Base-by-base conservation (phyloP, 2,329 filamentous ascomycete species). In the Venturiaceae sp. region DNA sequence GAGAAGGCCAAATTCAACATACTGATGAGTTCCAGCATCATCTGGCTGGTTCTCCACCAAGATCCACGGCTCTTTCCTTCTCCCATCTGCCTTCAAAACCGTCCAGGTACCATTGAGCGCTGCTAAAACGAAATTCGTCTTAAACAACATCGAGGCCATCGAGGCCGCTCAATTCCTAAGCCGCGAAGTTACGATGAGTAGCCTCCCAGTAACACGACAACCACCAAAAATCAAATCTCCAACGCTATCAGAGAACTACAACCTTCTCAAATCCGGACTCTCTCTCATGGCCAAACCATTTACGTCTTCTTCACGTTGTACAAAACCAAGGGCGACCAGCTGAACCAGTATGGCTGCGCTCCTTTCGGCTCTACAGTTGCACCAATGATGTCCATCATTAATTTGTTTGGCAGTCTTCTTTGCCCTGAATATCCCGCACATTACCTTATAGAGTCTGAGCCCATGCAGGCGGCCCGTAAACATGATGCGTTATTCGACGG, bases 351-450 rank as follows among this genome's bases (percentile, higher is more conserved):
- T 33, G 69, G 69, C 32, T 71, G 67, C 34, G 67, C 66, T 0
- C 66, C 68, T n/a, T 71, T 69, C 41, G 67, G 67, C 2, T 62
- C 70, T 14, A 66, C 67, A 0, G 69, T 72, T 2, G 60, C 69
- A 1, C 60, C 67, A 4, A 46, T 71, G 23, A 73, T 74, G 72
- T 71, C 67, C 0, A 60, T 70, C 3, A 52, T 72, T n/a, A 73
- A 74, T 59, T 57, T 72, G 3, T 5, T 69, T 4, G 67, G 66
- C 5, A 63, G 63, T 32, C 36, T 66, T 1, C 61, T 62, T n/a
- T 50, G 59, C 2, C 68, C 68, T 1, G 63, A 68, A 16, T 72
- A 71, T 58, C 53, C 68, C 8, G 61, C 60, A 1, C 26, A 70
- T 9, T 71, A 69, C 57, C 58, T 72, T 36, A 64, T 72, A 3